Evolutionary conservation across 306 rosid species (phyloP), one percentile per base, ranked within the genome.

Genomic region (Citrullus colocynthis): DNA sequence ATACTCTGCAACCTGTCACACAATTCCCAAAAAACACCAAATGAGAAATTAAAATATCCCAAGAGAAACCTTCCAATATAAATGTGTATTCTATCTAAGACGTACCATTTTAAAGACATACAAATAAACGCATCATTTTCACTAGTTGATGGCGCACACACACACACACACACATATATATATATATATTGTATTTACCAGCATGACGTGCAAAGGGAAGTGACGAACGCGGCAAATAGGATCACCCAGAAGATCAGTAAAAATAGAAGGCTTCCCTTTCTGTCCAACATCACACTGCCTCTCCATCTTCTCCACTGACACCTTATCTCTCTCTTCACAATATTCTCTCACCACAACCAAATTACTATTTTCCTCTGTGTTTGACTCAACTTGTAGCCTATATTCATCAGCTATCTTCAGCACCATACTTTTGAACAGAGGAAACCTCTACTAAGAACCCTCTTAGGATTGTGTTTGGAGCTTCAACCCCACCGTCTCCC

Each of bases 211-310:
- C 56, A 84, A 75, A 61, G 85, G 90, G 69, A 92, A 90, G 82
- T 84, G 91, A 61, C 98, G 97, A 73, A 90, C 86, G 41, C 97
- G 88, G 81, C 96, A 88, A 12, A 89, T 78, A 45, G 98, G 98
- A 77, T 95, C 98, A 1, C 98, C 98, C 89, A 95, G 80, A 63
- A 88, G 87, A 79, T 95, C 96, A 76, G 96, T 88, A 80, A 90
- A 87, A 85, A 95, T 96, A n/a, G 91, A 85, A 65, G 94, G 85
- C 71, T 88, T 90, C 15, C 89, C 93, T 37, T 74, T 81, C 79
- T 87, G 90, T 44, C 94, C 97, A 77, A 86, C 78, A 65, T 95
- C 98, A 79, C 96, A 92, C 58, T 82, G 83, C 75, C 82, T 85
- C 89, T 92, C 97, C 79, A 95, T 80, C 86, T 90, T 89, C 86